phyloP scores from a whole-genome alignment of 1,139 yeast species.

The Saccharomyces uvarum region DNA sequence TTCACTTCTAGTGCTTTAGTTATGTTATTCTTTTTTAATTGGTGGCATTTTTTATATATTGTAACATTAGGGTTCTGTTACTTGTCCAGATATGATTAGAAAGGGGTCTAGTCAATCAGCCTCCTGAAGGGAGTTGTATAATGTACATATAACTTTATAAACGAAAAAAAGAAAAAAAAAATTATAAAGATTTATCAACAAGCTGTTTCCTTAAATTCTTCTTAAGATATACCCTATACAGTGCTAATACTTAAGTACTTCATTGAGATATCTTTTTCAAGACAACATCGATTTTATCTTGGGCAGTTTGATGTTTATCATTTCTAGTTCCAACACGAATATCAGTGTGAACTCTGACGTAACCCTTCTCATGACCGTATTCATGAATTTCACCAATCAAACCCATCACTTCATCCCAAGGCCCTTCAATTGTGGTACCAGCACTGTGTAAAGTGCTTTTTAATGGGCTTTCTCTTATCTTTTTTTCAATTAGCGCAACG shows the following conservation, averaged over 20 bases:
- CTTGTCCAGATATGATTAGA: neutral
- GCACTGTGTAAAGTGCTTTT: conserved; percentile 75
- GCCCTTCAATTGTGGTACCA: conserved; percentile 84
- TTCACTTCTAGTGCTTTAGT: neutral
- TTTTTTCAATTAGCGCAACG: conserved; percentile 58
- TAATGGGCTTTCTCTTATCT: conserved; percentile 54
- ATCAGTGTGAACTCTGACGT: conserved; percentile 73
- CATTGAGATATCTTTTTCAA: conserved; percentile 28
- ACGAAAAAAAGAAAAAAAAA: neutral
- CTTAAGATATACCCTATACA: neutral
- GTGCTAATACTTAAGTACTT: neutral
- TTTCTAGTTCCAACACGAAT: conserved; percentile 74
- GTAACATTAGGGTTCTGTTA: conserved; percentile 11
- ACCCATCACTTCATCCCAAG: conserved; percentile 81
- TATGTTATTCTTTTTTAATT: conserved; percentile 3
- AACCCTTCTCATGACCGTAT: conserved; percentile 58
- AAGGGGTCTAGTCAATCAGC: neutral
- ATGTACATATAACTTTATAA: conserved; percentile 6
- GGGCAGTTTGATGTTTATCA: conserved; percentile 59
- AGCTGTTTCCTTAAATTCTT: neutral
- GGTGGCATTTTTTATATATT: conserved; percentile 5
- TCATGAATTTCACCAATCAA: conserved; percentile 76
- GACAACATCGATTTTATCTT: conserved; percentile 58
- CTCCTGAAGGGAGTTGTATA: conserved; percentile 5
- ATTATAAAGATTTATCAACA: neutral